Evolutionary conservation across 768 basidiomycete genomes (phyloP), one percentile per base, ranked within the genome.

Genomic region (Cystofilobasidium macerans): DNA sequence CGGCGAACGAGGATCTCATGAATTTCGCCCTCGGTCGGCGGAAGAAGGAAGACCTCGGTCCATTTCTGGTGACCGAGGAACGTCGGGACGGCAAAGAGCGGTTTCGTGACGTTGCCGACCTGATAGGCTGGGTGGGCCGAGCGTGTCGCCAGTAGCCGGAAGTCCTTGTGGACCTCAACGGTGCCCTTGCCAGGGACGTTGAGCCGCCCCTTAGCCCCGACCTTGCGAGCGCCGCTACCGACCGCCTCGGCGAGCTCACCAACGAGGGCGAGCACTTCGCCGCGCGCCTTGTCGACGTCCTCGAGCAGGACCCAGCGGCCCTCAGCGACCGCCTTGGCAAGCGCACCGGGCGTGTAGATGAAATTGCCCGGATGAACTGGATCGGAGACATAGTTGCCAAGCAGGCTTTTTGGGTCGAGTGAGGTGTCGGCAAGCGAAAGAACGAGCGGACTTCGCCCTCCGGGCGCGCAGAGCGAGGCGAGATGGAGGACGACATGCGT

Each of bases 371-470:
- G 85, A 30, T 82, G 82, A 1, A 82, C 84, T 0, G 86, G 80
- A 0, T 94, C 95, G 1, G 94, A 94, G 3, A 90, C 80, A 67
- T 98, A 94, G 2, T 90, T 92, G 6, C 95, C 94, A 48, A 99
- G 81, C 7, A 99, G 81, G 0, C 91, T 86, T 28, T 94, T 87
- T 35, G 93, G 86, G 73, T 99, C 94, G 53, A 99, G 81, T 2
- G 94, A 94, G 0, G 92, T 94, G 71, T 98, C 95, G 8, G 91
- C 89, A 30, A 98, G 84, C 71, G 94, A 88, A 66, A 99, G 85
- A 0, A 83, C 85, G 36, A 98, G 81, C 47, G 95, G 81, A 61
- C 77, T 79, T n/a, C n/a, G n/a, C 9, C 77, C 72, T 0, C 63
- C 59, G 0, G 89, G 85, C 72, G 84, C 80, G 14, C 97, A 75